Evolutionary conservation across 352 stramenopile species (phyloP).

Genomic region (Globisporangium ultimum): DNA sequence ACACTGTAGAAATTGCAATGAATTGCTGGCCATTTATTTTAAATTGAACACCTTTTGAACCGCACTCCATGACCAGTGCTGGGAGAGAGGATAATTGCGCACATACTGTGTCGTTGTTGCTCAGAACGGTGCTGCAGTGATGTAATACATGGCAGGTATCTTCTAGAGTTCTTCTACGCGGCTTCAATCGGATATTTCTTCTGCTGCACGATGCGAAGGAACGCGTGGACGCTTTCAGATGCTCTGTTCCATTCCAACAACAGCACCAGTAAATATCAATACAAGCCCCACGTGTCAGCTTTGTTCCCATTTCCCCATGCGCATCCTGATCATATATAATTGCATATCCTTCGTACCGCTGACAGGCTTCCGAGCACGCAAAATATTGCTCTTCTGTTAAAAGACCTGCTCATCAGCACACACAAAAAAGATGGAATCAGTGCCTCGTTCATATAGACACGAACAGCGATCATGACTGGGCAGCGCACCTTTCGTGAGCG

Average conservation of each 20-base stretch:
- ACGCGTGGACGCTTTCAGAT: conserved; percentile 68
- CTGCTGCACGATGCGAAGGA: conserved; percentile 76
- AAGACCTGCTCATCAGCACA: conserved; percentile 29
- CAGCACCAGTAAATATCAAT: not conserved
- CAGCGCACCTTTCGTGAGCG: conserved; percentile 55
- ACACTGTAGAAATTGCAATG: too few relatives aligned
- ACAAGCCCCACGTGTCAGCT: not conserved
- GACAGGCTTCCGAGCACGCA: conserved; percentile 74
- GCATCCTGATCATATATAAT: not conserved
- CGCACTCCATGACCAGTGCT: too few relatives aligned
- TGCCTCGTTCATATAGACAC: not conserved
- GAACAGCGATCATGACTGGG: conserved; percentile 1
- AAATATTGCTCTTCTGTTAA: conserved; percentile 83
- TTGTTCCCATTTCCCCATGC: too few relatives aligned
- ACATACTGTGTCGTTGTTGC: not conserved
- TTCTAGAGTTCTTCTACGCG: conserved; percentile 1
- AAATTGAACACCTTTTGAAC: too few relatives aligned
- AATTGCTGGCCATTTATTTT: too few relatives aligned
- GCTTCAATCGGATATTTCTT: conserved; percentile 51
- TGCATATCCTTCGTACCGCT: conserved; percentile 31
- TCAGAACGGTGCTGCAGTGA: not conserved
- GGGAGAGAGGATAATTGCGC: not conserved
- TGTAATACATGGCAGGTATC: not conserved
- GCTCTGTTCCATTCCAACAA: conserved; percentile 27
- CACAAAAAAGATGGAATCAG: not conserved